Evolutionary conservation across 176 grass and related monocot genomes (phyloP), one percentile per base, ranked within the genome.

Genomic region (Zizania latifolia): DNA sequence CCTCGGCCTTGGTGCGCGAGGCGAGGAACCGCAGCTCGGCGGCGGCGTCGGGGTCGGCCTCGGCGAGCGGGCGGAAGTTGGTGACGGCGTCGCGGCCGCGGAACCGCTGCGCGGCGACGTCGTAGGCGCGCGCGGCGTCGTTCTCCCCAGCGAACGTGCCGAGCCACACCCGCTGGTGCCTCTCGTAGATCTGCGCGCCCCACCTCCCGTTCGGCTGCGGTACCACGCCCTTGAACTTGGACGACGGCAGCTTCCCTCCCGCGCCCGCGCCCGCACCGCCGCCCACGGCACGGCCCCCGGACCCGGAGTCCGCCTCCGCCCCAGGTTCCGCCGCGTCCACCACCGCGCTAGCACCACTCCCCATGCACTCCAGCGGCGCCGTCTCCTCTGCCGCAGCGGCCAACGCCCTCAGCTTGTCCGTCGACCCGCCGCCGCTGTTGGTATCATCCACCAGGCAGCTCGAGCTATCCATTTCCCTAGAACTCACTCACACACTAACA

Each of bases 151-250:
- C 73, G 76, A 92, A 99, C 1, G 96, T 99, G 54, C 96, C 96
- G 16, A 99, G 92, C 96, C 96, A 99, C 32, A 99, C 96, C 53
- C 96, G 86, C 74, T 88, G 91, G 91, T 97, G 96, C 9, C 86
- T 81, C 87, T 99, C 92, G 76, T 99, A 99, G 87, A 99, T 99
- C 90, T 99, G 96, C 35, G 96, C 82, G 19, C 96, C 96, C 96
- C 96, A 99, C 24, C 96, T 79, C 37, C 96, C 96, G 85, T 99
- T 99, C n/a, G 96, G 96, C 90, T 99, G 96, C 2, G 96, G 85
- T 39, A 99, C 96, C 8, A 99, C 96, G 58, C 96, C 96, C 76
- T 99, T 99, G 86, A 71, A 94, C 62, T 55, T 70, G 3, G 86
- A 92, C 62, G 91, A 99, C 38, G 89, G 86, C 58, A 94, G 86